Conservation (phyloP, 2,329 filamentous ascomycete species). For the Fusarium paranaense region DNA sequence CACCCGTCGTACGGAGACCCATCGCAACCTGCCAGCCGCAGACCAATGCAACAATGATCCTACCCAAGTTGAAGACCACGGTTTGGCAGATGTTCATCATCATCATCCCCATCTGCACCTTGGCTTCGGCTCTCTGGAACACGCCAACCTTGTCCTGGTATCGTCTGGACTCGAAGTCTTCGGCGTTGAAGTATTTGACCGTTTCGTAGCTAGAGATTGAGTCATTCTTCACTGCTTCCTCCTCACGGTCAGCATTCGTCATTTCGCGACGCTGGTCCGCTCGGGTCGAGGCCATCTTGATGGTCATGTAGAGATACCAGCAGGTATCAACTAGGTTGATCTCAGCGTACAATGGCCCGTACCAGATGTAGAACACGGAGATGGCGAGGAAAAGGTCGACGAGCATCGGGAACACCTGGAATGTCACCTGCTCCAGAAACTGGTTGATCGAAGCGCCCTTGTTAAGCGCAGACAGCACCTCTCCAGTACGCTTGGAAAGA, state of each 20-base stretch:
- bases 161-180: conserved; percentile 80
- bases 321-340: conserved; percentile 93
- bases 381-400: conserved; percentile 90
- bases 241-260: conserved; percentile 93
- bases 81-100: conserved; percentile 86
- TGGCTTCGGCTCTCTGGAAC: conserved; percentile 80
- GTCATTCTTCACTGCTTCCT: conserved; percentile 98
- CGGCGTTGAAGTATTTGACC: conserved; percentile 91
- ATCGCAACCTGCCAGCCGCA: conserved; percentile 81
- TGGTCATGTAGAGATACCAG: conserved; percentile 95
- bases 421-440: conserved; percentile 96
- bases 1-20: conserved; percentile 72
- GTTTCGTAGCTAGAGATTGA: conserved; percentile 99
- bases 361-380: conserved; percentile 74
- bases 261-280: conserved; percentile 92
- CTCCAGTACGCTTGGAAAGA: conserved; percentile 94
- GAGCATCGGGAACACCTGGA: conserved; percentile 94
- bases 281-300: conserved; percentile 93
- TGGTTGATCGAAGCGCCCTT: conserved; percentile 97
- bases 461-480: conserved; percentile 93
- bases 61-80: conserved; percentile 81
- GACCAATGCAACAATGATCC: conserved; percentile 78
- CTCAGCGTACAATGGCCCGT: conserved; percentile 82
- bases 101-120: conserved; percentile 81
- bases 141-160: conserved; percentile 77